These are phyloP conservation scores for Phytophthora cryptogea DNA, from an alignment of 352 stramenopile species.

Conservation along the genomic window DNA sequence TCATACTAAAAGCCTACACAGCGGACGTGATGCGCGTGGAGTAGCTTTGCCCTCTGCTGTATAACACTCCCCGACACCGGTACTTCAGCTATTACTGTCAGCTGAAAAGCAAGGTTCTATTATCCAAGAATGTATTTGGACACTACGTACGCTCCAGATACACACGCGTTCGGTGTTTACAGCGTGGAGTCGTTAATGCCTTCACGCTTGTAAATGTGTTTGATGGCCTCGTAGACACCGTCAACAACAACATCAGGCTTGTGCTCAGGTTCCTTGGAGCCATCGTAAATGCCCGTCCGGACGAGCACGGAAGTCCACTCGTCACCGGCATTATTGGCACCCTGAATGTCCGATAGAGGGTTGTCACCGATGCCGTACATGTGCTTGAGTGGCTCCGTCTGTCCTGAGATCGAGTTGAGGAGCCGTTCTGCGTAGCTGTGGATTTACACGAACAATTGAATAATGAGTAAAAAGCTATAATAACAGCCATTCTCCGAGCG, in stretches of 20 bases:
- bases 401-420: conserved; percentile 58
- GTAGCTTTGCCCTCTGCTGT: neutral
- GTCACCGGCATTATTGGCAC: conserved; percentile 82
- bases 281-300: conserved; percentile 85
- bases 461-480: neutral
- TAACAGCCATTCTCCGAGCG: conserved; percentile 4
- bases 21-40: neutral
- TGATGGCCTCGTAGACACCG: conserved; percentile 74
- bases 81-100: conserved; percentile 2
- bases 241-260: conserved; percentile 64
- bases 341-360: conserved; percentile 84
- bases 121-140: neutral
- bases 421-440: conserved; percentile 71
- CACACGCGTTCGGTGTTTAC: conserved; percentile 16
- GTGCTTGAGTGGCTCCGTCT: conserved; percentile 43
- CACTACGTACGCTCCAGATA: neutral
- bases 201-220: conserved; percentile 74
- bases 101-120: conserved; percentile 31
- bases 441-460: neutral
- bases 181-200: conserved; percentile 47
- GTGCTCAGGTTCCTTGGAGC: conserved; percentile 63
- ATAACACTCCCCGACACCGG: neutral
- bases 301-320: conserved; percentile 89
- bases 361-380: conserved; percentile 93
- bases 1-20: conserved; percentile 2